Base-by-base conservation (phyloP, 306 rosid genomes). In the Trichosanthes cucumerina region DNA sequence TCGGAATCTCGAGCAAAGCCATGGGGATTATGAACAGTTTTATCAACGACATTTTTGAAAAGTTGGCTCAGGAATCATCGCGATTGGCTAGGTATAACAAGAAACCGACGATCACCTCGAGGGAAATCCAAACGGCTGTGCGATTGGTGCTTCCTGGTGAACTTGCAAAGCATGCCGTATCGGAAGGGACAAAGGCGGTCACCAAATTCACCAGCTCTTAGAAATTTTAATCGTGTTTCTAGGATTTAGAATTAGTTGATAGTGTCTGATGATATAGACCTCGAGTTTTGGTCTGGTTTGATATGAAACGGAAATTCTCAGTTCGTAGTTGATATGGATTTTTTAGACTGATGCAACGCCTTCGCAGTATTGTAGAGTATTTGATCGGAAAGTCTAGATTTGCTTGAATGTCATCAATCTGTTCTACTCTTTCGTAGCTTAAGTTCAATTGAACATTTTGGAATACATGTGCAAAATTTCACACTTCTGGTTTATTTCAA, bases 181-280 rank as follows among this genome's bases (percentile, higher is more conserved):
- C 79, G 0, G 79, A 76, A 13, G 79, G 79, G 13, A 76, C 84
- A 16, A 81, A 81, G 80, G 78, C 84, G 31, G 84, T 81, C 2
- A 81, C 81, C 53, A 81, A 81, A 72, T 81, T 81, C 52, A 81
- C 84, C 3, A 77, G 84, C 24, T 81, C 84, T 3, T 81, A 77
- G 81, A 81, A 18, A 39, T 4, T 10, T 69, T 1, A 3, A 38
- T 36, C 26, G 23, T 53, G 1, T 18, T 18, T 33, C 15, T 4
- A 43, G 21, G 12, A 16, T 63, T 62, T 4, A 33, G 4, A 11
- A 62, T 12, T 62, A 62, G 41, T 28, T 31, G 14, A 10, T 63
- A 15, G 23, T 31, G n/a, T 63, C 2, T 63, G 23, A 63, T 33
- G 70, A 63, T 15, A 28, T 16, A 28, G 44, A 33, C 12, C 15